phyloP scores from a whole-genome alignment of 192 early-diverging fungal species.

The Haplosporangium gracile region DNA sequence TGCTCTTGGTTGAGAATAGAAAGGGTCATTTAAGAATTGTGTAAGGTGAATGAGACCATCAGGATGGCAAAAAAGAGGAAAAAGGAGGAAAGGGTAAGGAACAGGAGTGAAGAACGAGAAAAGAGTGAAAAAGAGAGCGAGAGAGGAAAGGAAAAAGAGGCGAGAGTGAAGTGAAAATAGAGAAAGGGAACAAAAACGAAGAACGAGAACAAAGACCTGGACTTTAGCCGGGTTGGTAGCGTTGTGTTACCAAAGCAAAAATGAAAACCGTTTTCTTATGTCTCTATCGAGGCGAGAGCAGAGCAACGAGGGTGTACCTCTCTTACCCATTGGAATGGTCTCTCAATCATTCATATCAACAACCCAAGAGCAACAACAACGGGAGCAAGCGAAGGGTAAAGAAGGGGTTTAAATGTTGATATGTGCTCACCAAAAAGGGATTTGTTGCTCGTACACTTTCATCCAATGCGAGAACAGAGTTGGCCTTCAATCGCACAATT shows the following conservation, averaged over 20 bases:
- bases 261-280: background rate
- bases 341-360: no score
- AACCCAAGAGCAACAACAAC: no score
- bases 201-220: background rate
- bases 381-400: no score
- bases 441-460: no score
- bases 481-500: background rate
- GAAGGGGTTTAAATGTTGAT: no score
- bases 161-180: background rate
- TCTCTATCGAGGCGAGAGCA: no score
- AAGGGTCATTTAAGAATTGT: background rate
- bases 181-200: no score
- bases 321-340: no score
- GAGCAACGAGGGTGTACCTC: no score
- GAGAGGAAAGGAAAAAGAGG: background rate
- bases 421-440: no score
- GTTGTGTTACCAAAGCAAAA: slow-evolving; percentile 9
- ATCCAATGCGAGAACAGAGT: no score
- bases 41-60: background rate
- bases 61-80: background rate
- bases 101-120: background rate
- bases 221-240: background rate
- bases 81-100: background rate
- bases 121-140: background rate
- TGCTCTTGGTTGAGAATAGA: background rate